A percentile compares a stretch with the other conserved stretches of the same genome.
Evolutionary conservation across 495 filamentous ascomycete genomes (phyloP).

Genomic region (Neurospora sp.): DNA sequence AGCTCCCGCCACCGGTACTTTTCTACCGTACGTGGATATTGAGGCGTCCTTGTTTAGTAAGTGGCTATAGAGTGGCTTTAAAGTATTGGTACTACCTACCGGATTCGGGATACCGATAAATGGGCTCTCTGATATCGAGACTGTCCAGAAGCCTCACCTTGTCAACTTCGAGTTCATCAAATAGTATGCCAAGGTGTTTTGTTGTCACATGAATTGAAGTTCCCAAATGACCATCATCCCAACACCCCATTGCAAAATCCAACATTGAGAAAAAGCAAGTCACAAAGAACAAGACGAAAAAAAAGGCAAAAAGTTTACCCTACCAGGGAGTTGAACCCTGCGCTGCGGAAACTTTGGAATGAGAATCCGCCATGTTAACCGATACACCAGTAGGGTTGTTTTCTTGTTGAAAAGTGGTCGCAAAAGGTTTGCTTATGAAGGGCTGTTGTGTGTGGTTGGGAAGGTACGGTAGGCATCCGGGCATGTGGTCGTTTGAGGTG

Average conservation of each 20-base stretch:
- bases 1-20: not conserved
- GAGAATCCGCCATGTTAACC: constrained; percentile 12
- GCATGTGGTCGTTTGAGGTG: not conserved
- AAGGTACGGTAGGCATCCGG: not conserved
- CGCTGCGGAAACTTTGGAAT: constrained; percentile 1
- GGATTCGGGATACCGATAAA: not conserved
- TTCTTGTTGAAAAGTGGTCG: not conserved
- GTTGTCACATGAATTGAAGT: not conserved
- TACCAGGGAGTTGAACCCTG: constrained; percentile 1
- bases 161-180: not conserved
- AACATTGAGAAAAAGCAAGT: no score
- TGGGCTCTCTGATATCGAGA: not conserved
- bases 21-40: not conserved
- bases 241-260: not conserved
- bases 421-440: not conserved
- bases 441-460: not conserved
- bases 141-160: not conserved
- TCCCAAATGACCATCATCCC: not conserved
- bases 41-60: not conserved
- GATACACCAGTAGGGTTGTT: constrained; percentile 6
- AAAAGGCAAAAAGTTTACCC: not conserved
- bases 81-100: not conserved
- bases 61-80: not conserved
- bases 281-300: no score
- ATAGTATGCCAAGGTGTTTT: not conserved